These are phyloP conservation scores for Lasiosphaeria miniovina DNA, from an alignment of 495 filamentous ascomycete species.

Conservation along the genomic window DNA sequence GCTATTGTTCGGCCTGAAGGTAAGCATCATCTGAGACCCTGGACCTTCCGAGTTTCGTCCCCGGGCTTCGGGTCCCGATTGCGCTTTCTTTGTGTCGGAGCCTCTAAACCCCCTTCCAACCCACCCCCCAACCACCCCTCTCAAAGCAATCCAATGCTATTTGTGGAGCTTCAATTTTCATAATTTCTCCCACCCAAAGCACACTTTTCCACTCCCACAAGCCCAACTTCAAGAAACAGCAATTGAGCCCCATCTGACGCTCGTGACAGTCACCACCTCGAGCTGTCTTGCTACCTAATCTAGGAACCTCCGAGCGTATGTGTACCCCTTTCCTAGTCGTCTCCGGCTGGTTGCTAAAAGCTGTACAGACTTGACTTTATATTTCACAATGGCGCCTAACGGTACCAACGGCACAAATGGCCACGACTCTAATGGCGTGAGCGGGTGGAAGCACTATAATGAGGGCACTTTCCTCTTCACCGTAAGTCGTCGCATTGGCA, in stretches of 20 bases:
- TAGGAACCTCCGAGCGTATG: constrained; percentile 5
- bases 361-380: constrained; percentile 5
- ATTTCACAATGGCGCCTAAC: constrained; percentile 61
- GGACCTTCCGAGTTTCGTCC: background rate
- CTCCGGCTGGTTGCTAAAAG: constrained; percentile 15
- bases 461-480: constrained; percentile 93
- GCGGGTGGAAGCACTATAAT: constrained; percentile 49
- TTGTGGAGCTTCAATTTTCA: background rate
- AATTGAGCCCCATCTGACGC: no score
- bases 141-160: background rate
- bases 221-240: no score
- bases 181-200: no score
- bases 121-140: background rate
- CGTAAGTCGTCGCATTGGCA: constrained; percentile 39
- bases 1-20: constrained; percentile 15
- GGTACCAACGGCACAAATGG: constrained; percentile 38
- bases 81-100: background rate
- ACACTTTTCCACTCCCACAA: no score
- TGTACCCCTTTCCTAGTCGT: background rate
- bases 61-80: background rate
- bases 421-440: constrained; percentile 31
- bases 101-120: background rate
- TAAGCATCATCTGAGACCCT: constrained; percentile 4
- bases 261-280: background rate
- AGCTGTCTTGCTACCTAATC: background rate